phyloP scores from a whole-genome alignment of 139 green algal species.

The Eudorina sp. region DNA sequence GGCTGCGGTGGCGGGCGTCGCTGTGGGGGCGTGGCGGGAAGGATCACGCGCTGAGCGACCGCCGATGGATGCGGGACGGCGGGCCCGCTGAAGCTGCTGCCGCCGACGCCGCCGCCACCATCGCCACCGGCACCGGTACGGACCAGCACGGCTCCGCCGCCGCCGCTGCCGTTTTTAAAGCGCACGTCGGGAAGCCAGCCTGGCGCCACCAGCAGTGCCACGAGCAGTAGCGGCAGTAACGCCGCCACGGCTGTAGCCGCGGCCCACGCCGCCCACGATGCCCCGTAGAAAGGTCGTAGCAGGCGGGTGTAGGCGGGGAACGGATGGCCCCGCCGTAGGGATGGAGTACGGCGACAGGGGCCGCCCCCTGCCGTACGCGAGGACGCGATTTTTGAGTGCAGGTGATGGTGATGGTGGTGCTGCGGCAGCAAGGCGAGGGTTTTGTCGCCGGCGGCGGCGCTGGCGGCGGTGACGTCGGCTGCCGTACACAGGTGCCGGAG shows the following conservation, averaged over 20 bases:
- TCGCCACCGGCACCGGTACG: not conserved
- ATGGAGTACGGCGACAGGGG: not conserved
- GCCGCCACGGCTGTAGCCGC: not conserved
- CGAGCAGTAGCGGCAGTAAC: not conserved
- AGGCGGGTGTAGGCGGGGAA: no score
- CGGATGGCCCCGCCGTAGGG: no score
- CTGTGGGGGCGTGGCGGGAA: not conserved
- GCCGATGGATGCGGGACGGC: not conserved
- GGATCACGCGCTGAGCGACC: not conserved
- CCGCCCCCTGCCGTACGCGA: not conserved
- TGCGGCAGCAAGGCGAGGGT: not conserved
- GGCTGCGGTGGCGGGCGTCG: not conserved
- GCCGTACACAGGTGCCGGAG: not conserved
- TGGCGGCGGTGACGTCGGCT: not conserved
- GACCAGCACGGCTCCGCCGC: not conserved
- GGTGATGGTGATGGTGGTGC: not conserved
- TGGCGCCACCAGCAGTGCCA: not conserved
- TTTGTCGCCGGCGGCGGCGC: not conserved
- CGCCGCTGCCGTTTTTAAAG: not conserved
- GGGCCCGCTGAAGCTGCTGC: no score
- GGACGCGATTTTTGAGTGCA: no score
- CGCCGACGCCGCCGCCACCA: not conserved
- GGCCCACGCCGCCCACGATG: no score
- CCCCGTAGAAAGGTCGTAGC: no score
- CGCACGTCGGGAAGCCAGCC: not conserved